phyloP scores from a whole-genome alignment of 1,284 basidiomycete species.

The Singerocomus inundabilis region DNA sequence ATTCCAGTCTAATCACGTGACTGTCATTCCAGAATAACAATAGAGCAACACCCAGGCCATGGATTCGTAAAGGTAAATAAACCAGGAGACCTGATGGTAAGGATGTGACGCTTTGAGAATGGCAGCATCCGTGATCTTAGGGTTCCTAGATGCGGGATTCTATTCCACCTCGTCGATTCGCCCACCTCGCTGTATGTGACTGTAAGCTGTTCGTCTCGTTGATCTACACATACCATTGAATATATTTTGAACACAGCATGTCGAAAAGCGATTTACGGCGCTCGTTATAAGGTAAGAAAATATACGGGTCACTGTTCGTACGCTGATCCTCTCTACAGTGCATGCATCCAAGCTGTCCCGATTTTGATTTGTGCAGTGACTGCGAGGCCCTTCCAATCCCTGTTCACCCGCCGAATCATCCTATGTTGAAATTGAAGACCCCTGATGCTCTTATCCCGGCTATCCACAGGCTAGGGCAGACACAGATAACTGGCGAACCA shows the following conservation, averaged over 20 bases:
- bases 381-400: conserved; percentile 83
- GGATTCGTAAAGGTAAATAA: conserved; percentile 68
- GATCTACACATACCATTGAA: background rate
- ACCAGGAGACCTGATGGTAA: conserved; percentile 56
- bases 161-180: conserved; percentile 11
- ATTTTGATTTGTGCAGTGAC: conserved; percentile 80
- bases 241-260: conserved; percentile 42
- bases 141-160: conserved; percentile 28
- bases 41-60: conserved; percentile 75
- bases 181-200: conserved; percentile 55
- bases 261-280: conserved; percentile 52
- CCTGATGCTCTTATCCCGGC: conserved; percentile 51
- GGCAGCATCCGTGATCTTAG: background rate
- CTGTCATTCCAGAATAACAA: conserved; percentile 48
- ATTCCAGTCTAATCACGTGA: conserved; percentile 4
- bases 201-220: conserved; percentile 30
- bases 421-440: conserved; percentile 76
- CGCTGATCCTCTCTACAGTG: conserved; percentile 49
- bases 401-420: conserved; percentile 72
- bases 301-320: background rate
- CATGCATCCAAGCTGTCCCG: conserved; percentile 75
- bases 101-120: background rate
- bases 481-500: conserved; percentile 20
- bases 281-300: conserved; percentile 64
- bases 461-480: conserved; percentile 41